Evolutionary conservation across 805 yeast genomes (phyloP).

Genomic region (Brettanomyces custersianus): DNA sequence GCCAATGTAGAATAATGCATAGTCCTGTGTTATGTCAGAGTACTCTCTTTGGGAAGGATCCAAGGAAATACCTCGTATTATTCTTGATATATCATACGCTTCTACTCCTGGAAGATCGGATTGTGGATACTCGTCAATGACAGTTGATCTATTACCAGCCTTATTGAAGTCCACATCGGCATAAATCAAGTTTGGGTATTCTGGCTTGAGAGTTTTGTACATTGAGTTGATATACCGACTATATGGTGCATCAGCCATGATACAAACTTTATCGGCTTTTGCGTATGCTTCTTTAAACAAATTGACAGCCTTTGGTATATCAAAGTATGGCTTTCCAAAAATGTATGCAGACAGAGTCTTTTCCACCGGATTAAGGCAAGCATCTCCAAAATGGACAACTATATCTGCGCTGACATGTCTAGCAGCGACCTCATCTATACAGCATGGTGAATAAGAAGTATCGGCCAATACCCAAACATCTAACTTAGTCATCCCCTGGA

Average conservation of each 20-base stretch:
- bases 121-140: slow-evolving; percentile 16
- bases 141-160: slow-evolving; percentile 13
- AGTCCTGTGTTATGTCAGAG: slow-evolving; percentile 31
- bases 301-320: slow-evolving; percentile 28
- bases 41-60: slow-evolving; percentile 19
- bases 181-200: slow-evolving; percentile 28
- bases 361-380: slow-evolving; percentile 77
- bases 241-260: slow-evolving; percentile 73
- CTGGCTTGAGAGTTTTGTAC: slow-evolving; percentile 23
- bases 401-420: slow-evolving; percentile 82
- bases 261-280: slow-evolving; percentile 35
- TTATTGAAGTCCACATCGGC: slow-evolving; percentile 30
- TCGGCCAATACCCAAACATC: slow-evolving; percentile 81
- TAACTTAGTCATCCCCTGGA: slow-evolving; percentile 32
- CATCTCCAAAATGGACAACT: slow-evolving; percentile 90
- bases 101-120: slow-evolving; percentile 3
- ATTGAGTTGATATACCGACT: slow-evolving; percentile 36
- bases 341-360: slow-evolving; percentile 70
- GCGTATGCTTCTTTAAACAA: slow-evolving; percentile 35
- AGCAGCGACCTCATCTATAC: slow-evolving; percentile 95
- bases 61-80: slow-evolving; percentile 23
- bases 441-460: slow-evolving; percentile 91
- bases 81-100: slow-evolving; percentile 22
- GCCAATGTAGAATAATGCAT: slow-evolving; percentile 60
- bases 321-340: slow-evolving; percentile 59